Evolutionary conservation across 2,329 filamentous ascomycete genomes (phyloP), one percentile per base, ranked within the genome.

Genomic region (Trichoderma aggressivum): DNA sequence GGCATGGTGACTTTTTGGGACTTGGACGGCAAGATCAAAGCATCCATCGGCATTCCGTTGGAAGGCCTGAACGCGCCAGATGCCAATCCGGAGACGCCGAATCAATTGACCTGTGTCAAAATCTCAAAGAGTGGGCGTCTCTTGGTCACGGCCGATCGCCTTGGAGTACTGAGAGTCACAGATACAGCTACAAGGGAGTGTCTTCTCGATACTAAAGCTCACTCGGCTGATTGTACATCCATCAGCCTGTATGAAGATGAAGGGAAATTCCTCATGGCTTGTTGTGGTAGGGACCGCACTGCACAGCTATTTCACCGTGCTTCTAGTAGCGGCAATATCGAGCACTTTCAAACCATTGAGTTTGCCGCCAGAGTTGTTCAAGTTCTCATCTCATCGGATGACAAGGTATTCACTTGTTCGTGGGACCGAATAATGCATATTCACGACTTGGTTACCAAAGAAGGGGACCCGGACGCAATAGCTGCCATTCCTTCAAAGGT

Each of bases 341-440:
- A 92, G 71, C 88, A 98, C 71, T 88, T 97, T 65, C 96, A 99
- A 80, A 99, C 96, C 0, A 88, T 98, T 70, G 95, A 99, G 75
- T 97, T 98, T 80, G 90, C 94, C 34, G 93, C 94, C 26, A 92
- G 93, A 74, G 94, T 99, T 21, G 91, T 88, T 69, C 90, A 91
- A 77, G 86, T 86, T 32, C 82, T 98, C 32, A 85, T 94, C 10
- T 94, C 97, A 71, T 88, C 92, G 3, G 87, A 91, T 55, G 88
- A 94, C 78, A 90, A 87, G 73, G 83, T 98, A 58, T 86, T 98
- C 24, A 98, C 96, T 1, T 94, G 92, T 76, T 97, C 95, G 2
- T 86, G 94, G 63, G 96, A 99, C 80, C 90, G 96, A 55, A 97
- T 94, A 0, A 84, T 98, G 63, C 91, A 97, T 64, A 86, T 98